These are phyloP conservation scores for Pythium monospermum DNA, from an alignment of 352 stramenopile genomes.

Conservation along the genomic window DNA sequence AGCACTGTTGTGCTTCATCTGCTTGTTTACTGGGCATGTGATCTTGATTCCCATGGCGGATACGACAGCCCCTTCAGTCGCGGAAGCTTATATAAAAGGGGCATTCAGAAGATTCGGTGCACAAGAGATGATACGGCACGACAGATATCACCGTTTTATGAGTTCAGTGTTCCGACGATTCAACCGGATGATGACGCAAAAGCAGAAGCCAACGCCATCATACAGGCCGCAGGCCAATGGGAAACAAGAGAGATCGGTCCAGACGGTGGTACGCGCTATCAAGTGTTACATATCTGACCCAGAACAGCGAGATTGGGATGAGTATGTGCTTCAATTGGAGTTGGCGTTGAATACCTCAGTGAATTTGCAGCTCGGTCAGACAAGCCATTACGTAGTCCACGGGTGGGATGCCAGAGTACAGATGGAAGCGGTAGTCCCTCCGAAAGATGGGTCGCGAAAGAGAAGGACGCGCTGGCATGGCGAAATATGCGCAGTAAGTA, in stretches of 20 bases:
- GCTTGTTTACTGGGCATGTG: constrained; percentile 16
- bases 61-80: constrained; percentile 15
- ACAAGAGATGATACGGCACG: constrained; percentile 12
- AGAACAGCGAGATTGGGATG: constrained; percentile 19
- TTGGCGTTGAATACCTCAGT: constrained; percentile 19
- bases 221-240: constrained; percentile 21
- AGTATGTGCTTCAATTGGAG: constrained; percentile 10
- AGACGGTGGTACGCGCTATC: constrained; percentile 17
- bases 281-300: constrained; percentile 16
- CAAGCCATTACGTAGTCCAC: constrained; percentile 18
- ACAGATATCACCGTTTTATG: constrained; percentile 17
- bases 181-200: constrained; percentile 15
- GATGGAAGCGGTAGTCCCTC: neutral
- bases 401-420: constrained; percentile 14
- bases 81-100: constrained; percentile 17
- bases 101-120: constrained; percentile 16
- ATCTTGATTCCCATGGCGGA: constrained; percentile 13
- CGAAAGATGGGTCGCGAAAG: neutral
- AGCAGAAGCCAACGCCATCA: constrained; percentile 3
- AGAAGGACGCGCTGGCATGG: neutral
- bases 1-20: constrained; percentile 21
- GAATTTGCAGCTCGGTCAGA: neutral
- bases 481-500: neutral
- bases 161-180: constrained; percentile 13
- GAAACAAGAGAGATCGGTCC: constrained; percentile 11